Evolutionary conservation across 108 stramenopile genomes (phyloP), one percentile per base, ranked within the genome.

Genomic region (Cyclotella baltica): DNA sequence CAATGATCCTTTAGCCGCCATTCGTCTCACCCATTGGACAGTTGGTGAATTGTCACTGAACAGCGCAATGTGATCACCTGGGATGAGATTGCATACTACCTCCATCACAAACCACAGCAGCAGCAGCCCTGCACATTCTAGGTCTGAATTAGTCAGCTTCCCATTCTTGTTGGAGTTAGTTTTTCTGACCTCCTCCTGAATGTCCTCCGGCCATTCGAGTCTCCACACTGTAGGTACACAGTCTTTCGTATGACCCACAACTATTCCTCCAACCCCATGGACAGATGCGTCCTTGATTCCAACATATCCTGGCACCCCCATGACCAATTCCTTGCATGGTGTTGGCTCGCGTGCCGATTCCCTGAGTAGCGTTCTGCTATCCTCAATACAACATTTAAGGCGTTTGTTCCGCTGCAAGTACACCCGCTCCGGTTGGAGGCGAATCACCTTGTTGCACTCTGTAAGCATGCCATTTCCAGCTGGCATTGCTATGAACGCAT

Each of bases 101-200:
- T 75, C 74, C 74, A 75, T 65, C 1, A 65, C 37, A 0, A 75
- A 37, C 74, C 62, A 75, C 22, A 40, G 22, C 16, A 75, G 51
- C 0, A 65, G 55, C 27, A 25, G 27, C n/a, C n/a, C n/a, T n/a
- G n/a, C n/a, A n/a, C n/a, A n/a, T n/a, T n/a, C n/a, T n/a, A n/a
- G n/a, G n/a, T n/a, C n/a, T n/a, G n/a, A n/a, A n/a, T n/a, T n/a
- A n/a, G n/a, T n/a, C n/a, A n/a, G n/a, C n/a, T n/a, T n/a, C n/a
- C n/a, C n/a, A n/a, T n/a, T n/a, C n/a, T n/a, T n/a, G n/a, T n/a
- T n/a, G n/a, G n/a, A n/a, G n/a, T n/a, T n/a, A n/a, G n/a, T n/a
- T n/a, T n/a, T n/a, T 2, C 22, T 6, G 1, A 57, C 0, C 1
- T 18, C 4, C 4, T 57, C 2, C 6, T 57, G 22, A 1, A 57